Base-by-base conservation (phyloP, 148 eudicot genomes). In the Rhododendron simsii region DNA sequence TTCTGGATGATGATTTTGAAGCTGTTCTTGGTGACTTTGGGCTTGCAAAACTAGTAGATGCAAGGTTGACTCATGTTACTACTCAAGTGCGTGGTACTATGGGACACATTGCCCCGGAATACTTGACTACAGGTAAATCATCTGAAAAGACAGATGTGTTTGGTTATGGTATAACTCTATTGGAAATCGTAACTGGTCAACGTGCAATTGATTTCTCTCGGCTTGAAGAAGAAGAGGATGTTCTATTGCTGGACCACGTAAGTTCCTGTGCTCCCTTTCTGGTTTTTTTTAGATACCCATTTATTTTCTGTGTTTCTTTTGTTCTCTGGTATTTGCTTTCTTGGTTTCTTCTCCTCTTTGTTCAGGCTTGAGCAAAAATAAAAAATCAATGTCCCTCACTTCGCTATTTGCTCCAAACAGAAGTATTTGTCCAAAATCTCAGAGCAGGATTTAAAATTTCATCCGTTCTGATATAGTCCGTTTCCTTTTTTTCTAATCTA, bases 21-120 rank as follows among this genome's bases (percentile, higher is more conserved):
- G 91, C 98, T 0, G 93, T 95, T 69, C 96, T 97, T 82, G 98
- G 99, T 48, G 99, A 97, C 89, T 97, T 97, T 73, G 99, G 99
- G 73, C 89, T 97, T 0, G 98, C 98, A 8, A 95, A 91, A 85
- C 85, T 93, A 81, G 94, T 97, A 57, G 99, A 97, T 86, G 87
- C 94, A 48, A 91, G 91, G 83, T 57, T 92, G 82, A 96, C 99
- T 8, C 98, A 95, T 84, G 90, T 95, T 48, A 97, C 99, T 0
- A 97, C 99, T 83, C 96, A 94, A 89, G 95, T 97, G 51, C 94
- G 99, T 81, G 99, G 99, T 84, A 97, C 98, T 8, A 95, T 97
- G 98, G 99, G 98, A 78, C 98, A 97, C 89, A 97, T 97, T 85
- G 99, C 99, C 37, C 99, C 98, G 0, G 98, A 97, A 85, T 97